Evolutionary conservation across 108 stramenopile genomes (phyloP).

Genomic region (Pseudonitzschia multiseries): DNA sequence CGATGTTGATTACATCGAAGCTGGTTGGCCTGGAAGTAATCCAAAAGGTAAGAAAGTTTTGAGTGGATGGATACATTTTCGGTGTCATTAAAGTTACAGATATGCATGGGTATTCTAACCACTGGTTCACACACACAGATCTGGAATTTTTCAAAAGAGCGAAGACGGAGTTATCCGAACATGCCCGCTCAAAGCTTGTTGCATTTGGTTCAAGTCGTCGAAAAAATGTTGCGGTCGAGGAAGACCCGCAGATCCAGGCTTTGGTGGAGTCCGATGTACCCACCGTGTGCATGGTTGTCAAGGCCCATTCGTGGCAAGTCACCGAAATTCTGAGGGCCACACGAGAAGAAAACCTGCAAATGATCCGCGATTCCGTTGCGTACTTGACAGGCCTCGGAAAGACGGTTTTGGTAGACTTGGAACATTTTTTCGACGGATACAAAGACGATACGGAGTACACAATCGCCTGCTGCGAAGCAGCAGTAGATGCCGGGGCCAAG

Average conservation of each 20-base stretch:
- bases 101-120: neutral
- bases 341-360: constrained; percentile 83
- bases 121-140: constrained; percentile 37
- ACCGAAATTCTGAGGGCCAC: constrained; percentile 89
- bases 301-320: constrained; percentile 91
- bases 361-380: constrained; percentile 87
- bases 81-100: no score
- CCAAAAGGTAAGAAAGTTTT: constrained; percentile 63
- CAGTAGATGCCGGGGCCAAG: constrained; percentile 79
- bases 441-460: constrained; percentile 73
- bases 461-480: constrained; percentile 71
- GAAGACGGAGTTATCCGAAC: constrained; percentile 45
- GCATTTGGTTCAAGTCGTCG: constrained; percentile 91
- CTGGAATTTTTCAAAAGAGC: constrained; percentile 87
- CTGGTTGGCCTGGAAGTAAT: constrained; percentile 93
- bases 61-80: no score
- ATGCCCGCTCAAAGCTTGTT: constrained; percentile 66
- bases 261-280: constrained; percentile 76
- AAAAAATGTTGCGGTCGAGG: constrained; percentile 55
- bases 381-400: constrained; percentile 56
- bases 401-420: constrained; percentile 86
- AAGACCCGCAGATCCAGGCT: constrained; percentile 80
- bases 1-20: constrained; percentile 88
- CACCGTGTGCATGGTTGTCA: constrained; percentile 89
- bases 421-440: constrained; percentile 94